Evolutionary conservation across 306 rosid genomes (phyloP), one percentile per base, ranked within the genome.

Genomic region (Lagenaria siceraria): DNA sequence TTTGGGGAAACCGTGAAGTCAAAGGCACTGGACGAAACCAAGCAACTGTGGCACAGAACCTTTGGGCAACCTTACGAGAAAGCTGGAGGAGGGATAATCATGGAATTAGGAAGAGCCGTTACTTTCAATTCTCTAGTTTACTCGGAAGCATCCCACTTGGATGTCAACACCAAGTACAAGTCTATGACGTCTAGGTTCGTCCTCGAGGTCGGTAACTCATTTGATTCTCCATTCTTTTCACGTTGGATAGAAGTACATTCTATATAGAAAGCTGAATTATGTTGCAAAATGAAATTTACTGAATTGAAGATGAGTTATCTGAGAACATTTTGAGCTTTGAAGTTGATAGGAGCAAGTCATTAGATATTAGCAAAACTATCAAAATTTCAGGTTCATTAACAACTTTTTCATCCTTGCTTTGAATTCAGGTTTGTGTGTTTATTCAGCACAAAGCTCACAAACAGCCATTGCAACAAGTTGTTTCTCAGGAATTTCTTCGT

Each of bases 1-100:
- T 18, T 83, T 52, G 84, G 95, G 72, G 90, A 89, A 77, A 76
- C 77, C 7, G 82, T 80, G 81, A 75, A 82, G 78, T 82, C 83
- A 53, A 81, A 83, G 65, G 95, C 90, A 65, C 66, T 87, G 75
- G 93, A 87, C 81, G 93, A 88, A 85, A 92, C 90, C 66, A 86
- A 79, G 80, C 87, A 84, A 59, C 86, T 90, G 61, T 92, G 98
- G 98, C 96, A 87, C 62, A 82, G 78, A 62, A 86, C 88, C 27
- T 92, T 92, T 76, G 89, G 90, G 79, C 97, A 87, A 81, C 88
- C 98, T 18, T 94, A 92, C 76, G 97, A 87, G 87, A 92, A 92
- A 89, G 97, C 95, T 24, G 98, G 98, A 64, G 97, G 95, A 79
- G 95, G 81, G 51, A 74, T 86, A 19, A 76, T 69, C 76, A 77